Evolutionary conservation across 257 asterid genomes (phyloP), one percentile per base, ranked within the genome.

Genomic region (Plectranthus barbatus): DNA sequence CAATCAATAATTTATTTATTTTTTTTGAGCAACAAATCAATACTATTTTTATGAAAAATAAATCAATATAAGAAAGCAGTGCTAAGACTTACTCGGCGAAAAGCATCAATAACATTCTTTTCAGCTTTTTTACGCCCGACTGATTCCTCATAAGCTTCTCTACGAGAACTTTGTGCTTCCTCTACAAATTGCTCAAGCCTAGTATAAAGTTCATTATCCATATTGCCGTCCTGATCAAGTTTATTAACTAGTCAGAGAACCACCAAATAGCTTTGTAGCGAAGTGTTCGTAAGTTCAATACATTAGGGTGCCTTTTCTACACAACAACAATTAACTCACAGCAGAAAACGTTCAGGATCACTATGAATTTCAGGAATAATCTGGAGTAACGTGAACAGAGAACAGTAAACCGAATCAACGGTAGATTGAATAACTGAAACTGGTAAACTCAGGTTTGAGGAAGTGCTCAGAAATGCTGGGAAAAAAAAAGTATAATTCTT

Each of bases 81-180:
- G 57, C 51, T 17, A 72, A 72, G 61, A 54, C 24, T 62, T 78
- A 91, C 98, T 73, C 73, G 74, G 64, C 66, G 86, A 49, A 76
- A 57, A 53, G 80, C 78, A 48, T 72, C 80, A 48, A 75, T 77
- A 60, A 37, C 86, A 37, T 86, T 91, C 47, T 81, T 91, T 77
- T 88, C 97, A 23, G 91, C 95, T 77, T 81, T 84, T 64, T 74
- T 77, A 33, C 84, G 84, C 85, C 72, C 84, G 33, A 72, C 46
- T 57, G 95, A 83, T 77, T 84, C 95, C 64, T 80, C 84, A 37
- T 68, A 83, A 13, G 94, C 97, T 73, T 84, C 97, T 74, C 72
- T 83, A 68, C 70, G 65, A n/a, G 93, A 78, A 62, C 41, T 77
- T 76, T 86, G 91, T 56, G 91, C 90, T 64, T 91, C 98, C 18